Evolutionary conservation across 768 basidiomycete species (phyloP).

Genomic region (Clavulina sp.): DNA sequence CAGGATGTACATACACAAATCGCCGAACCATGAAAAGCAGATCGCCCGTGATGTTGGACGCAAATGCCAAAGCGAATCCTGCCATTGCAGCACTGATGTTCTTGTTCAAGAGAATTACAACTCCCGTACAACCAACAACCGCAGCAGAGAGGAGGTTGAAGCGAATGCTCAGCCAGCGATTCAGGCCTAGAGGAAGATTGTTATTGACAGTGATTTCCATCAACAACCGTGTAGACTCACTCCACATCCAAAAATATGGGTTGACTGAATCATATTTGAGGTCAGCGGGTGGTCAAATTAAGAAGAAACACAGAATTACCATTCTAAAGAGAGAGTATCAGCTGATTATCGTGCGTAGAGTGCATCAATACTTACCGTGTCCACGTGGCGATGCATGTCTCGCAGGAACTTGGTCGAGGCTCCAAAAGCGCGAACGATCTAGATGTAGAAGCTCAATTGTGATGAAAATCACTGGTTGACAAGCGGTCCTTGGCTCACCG

Average conservation of each 20-base stretch:
- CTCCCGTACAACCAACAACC: constrained; percentile 54
- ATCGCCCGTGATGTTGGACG: constrained; percentile 55
- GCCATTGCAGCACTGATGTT: constrained; percentile 63
- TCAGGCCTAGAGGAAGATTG: background rate
- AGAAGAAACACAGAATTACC: background rate
- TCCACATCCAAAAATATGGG: constrained; percentile 88
- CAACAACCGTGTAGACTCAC: constrained; percentile 28
- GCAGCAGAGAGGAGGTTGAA: constrained; percentile 66
- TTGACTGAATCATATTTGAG: constrained; percentile 25
- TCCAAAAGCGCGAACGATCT: constrained; percentile 61
- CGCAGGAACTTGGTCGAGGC: constrained; percentile 72
- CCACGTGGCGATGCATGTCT: constrained; percentile 68
- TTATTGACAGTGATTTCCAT: background rate
- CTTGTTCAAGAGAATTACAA: constrained; percentile 48
- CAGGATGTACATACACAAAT: background rate
- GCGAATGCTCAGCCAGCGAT: constrained; percentile 77
- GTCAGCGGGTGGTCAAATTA: background rate
- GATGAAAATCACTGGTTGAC: background rate
- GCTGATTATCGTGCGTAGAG: background rate
- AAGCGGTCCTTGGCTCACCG: background rate
- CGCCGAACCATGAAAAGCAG: constrained; percentile 24
- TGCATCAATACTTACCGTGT: constrained; percentile 37
- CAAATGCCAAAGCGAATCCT: constrained; percentile 76
- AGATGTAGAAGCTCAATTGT: constrained; percentile 21
- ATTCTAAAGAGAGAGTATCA: constrained; percentile 1